Evolutionary conservation across 202 grass and related monocot genomes (phyloP).

Genomic region (Elaeis oleifera): DNA sequence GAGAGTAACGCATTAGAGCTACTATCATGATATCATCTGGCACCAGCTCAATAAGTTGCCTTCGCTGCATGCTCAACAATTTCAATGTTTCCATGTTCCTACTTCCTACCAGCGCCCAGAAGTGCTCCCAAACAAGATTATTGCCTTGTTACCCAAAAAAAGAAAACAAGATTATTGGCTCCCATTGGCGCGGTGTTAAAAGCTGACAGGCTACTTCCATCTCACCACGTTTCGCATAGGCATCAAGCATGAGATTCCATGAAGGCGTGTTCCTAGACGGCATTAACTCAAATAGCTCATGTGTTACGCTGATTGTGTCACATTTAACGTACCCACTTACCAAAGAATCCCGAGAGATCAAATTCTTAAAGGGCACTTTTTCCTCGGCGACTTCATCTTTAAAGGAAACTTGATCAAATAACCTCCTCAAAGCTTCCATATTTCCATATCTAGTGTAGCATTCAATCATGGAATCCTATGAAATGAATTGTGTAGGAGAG

Average conservation of each 20-base stretch:
- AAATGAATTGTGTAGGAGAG: background rate
- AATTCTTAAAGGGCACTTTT: conserved; percentile 2
- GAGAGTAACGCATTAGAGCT: conserved; percentile 4
- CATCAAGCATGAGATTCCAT: conserved; percentile 6
- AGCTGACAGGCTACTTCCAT: background rate
- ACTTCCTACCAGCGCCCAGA: conserved; percentile 10
- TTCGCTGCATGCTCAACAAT: background rate
- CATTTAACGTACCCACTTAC: background rate
- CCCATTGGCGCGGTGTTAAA: background rate
- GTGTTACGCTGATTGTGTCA: background rate
- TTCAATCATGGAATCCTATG: conserved; percentile 9
- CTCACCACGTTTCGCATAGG: background rate
- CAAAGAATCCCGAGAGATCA: conserved; percentile 5
- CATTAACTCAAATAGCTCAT: background rate
- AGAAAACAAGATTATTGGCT: background rate
- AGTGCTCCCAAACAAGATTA: conserved; percentile 4
- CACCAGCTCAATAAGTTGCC: background rate
- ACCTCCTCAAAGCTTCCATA: background rate
- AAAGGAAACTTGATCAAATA: conserved; percentile 1
- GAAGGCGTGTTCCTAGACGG: background rate
- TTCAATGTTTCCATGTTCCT: background rate
- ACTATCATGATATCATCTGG: conserved; percentile 10
- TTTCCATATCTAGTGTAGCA: background rate
- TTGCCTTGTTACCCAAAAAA: background rate
- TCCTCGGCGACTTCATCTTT: conserved; percentile 1